Evolutionary conservation across 2,329 filamentous ascomycete species (phyloP), one percentile per base, ranked within the genome.

Genomic region (Chaetomium strumarium): DNA sequence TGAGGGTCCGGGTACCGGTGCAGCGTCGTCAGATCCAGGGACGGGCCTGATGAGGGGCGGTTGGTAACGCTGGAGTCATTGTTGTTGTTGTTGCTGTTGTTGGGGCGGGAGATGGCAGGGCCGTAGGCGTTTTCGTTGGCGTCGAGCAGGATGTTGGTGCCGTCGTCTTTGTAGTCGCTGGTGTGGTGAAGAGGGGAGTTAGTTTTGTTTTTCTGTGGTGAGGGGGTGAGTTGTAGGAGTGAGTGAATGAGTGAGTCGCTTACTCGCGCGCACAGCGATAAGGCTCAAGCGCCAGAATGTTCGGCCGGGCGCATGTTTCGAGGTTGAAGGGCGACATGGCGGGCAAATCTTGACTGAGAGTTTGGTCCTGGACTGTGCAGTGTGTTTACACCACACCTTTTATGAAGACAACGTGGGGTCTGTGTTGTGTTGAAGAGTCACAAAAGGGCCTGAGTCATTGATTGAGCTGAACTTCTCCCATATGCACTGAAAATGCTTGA

Each of bases 131-230:
- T 99, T 74, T 99, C 93, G 66, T 99, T 99, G 62, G 93, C 93
- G 68, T 99, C 93, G 60, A 99, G 86, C 48, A 99, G 85, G 64
- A 97, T 84, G 66, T 97, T 97, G 54, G 84, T 92, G 61, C 93
- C 93, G 67, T 99, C 88, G 69, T 99, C 92, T 75, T 99, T 96
- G 80, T 99, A 97, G 79, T 99, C 93, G 74, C 90, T 95, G 7
- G 24, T 24, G 66, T 46, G n/a, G n/a, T n/a, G n/a, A n/a, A n/a
- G n/a, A 44, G 62, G 59, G 64, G 61, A 66, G 60, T 73, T 60
- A 69, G 36, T 31, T 24, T 49, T 45, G 34, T 16, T 33, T n/a
- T 16, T 17, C 6, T 12, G 20, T 16, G 12, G 8, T 45, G 17
- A 20, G 14, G 24, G 36, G 24, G 12, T 37, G 43, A 33, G 19